Conservation (phyloP, 1,284 basidiomycete species). For the Moesziomyces antarcticus region DNA sequence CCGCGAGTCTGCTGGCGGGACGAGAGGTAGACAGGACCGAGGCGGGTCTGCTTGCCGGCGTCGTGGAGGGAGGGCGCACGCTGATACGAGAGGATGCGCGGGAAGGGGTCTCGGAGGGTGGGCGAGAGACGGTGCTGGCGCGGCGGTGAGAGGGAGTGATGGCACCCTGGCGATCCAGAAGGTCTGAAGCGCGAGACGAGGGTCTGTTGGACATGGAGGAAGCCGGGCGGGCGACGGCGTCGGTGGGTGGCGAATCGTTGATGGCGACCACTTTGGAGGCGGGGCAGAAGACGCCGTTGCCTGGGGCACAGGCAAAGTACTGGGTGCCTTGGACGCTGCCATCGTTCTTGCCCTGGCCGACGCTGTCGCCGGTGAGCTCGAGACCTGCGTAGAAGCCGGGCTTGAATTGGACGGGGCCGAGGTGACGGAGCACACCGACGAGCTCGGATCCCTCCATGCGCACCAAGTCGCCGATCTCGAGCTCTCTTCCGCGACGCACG, state of each 20-base stretch:
- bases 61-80: constrained; percentile 42
- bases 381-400: constrained; percentile 62
- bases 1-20: constrained; percentile 36
- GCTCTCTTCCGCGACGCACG: constrained; percentile 35
- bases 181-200: constrained; percentile 43
- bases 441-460: constrained; percentile 53
- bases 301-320: constrained; percentile 86
- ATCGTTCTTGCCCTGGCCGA: constrained; percentile 94
- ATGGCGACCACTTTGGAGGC: constrained; percentile 75
- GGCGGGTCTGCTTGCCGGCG: constrained; percentile 34
- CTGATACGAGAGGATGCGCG: constrained; percentile 42
- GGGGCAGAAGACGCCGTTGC: constrained; percentile 90
- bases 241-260: constrained; percentile 45
- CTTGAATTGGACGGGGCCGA: constrained; percentile 59
- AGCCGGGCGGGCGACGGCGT: constrained; percentile 62
- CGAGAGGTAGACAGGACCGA: constrained; percentile 54
- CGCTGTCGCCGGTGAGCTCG: constrained; percentile 60
- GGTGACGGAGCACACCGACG: constrained; percentile 61
- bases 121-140: constrained; percentile 34
- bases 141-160: constrained; percentile 40
- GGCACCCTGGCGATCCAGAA: constrained; percentile 28
- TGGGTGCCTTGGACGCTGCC: constrained; percentile 84
- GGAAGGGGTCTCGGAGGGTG: constrained; percentile 41
- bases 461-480: constrained; percentile 61
- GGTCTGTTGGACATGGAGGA: constrained; percentile 59